These are phyloP conservation scores for Rhexocercosporidium sp. DNA, from an alignment of 2,329 filamentous ascomycete genomes.

Conservation along the genomic window DNA sequence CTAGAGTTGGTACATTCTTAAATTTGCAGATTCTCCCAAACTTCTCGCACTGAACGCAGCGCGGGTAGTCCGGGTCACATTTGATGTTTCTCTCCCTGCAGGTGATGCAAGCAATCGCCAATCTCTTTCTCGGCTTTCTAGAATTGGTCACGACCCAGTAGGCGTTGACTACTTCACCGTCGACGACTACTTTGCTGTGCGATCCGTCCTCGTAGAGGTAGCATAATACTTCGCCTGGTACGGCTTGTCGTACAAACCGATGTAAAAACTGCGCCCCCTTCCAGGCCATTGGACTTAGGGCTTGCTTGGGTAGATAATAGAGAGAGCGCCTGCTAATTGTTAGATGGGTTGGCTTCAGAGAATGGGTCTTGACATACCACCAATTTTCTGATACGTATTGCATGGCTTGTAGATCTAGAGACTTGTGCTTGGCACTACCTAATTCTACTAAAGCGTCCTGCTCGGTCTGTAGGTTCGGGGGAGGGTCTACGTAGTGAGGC, in stretches of 20 bases:
- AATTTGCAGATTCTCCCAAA: constrained; percentile 88
- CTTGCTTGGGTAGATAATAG: too few relatives aligned
- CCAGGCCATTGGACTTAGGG: constrained; percentile 72
- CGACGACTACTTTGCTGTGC: constrained; percentile 81
- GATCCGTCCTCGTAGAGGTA: constrained; percentile 87
- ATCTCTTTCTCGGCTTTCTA: constrained; percentile 87
- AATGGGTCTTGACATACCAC: too few relatives aligned
- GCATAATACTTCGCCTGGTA: constrained; percentile 80
- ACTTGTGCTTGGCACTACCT: too few relatives aligned
- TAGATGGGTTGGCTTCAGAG: too few relatives aligned
- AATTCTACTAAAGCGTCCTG: too few relatives aligned
- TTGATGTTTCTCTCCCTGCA: constrained; percentile 98
- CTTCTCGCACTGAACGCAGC: constrained; percentile 91
- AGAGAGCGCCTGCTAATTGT: too few relatives aligned
- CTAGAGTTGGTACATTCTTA: too few relatives aligned
- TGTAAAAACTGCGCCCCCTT: constrained; percentile 70
- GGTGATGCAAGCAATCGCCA: constrained; percentile 91
- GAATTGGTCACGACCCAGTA: constrained; percentile 95
- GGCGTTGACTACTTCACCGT: constrained; percentile 88
- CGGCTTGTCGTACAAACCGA: constrained; percentile 65
- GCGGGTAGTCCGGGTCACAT: constrained; percentile 86
- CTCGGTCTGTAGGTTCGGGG: too few relatives aligned
- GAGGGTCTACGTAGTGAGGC: too few relatives aligned
- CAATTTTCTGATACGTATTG: too few relatives aligned
- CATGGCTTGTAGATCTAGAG: too few relatives aligned